Base-by-base conservation (phyloP, 129 eudicot genomes). In the Helichrysum umbraculigerum region DNA sequence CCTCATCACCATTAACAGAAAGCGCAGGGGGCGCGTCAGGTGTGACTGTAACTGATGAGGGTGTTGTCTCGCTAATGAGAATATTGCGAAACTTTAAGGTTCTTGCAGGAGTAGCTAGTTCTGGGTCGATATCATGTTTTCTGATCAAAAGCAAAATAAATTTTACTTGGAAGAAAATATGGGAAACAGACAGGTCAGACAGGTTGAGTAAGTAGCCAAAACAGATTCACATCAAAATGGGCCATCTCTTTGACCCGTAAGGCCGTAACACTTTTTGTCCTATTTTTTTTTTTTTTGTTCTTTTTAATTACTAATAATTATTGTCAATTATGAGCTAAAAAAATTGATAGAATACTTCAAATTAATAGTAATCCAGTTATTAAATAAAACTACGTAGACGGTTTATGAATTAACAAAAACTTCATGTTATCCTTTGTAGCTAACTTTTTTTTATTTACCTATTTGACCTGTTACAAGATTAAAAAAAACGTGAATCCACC, bases 61-160 rank as follows among this genome's bases (percentile, higher is more conserved):
- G 47, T 73, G 19, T 71, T 37, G 58, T 81, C 79, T 68, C 81
- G 33, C 78, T 80, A 61, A 21, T 64, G 35, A 71, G 82, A 56
- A 66, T 74, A 79, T 66, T 77, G 32, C 84, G 85, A 37, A 89
- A 84, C 73, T 34, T 83, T 51, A 91, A 81, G 68, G 87, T 76
- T 80, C 97, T 79, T 20, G 50, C 63, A 50, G 99, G 97, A 17
- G 99, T 89, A 7, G 29, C 33, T 5, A 89, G 66, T 20, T 79
- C 82, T 6, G 50, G 70, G 44, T 84, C 85, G 51, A 94, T 91
- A 35, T 85, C 86, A 86, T 94, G 99, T 30, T 89, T 71, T 71
- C 97, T 93, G 89, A 60, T 11, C 33, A 80, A 29, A 54, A n/a
- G 33, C 34, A 39, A 39, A 61, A 76, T 66, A 70, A 6, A 74